Conservation (phyloP, 768 basidiomycete genomes). For the Cyathus striatus region DNA sequence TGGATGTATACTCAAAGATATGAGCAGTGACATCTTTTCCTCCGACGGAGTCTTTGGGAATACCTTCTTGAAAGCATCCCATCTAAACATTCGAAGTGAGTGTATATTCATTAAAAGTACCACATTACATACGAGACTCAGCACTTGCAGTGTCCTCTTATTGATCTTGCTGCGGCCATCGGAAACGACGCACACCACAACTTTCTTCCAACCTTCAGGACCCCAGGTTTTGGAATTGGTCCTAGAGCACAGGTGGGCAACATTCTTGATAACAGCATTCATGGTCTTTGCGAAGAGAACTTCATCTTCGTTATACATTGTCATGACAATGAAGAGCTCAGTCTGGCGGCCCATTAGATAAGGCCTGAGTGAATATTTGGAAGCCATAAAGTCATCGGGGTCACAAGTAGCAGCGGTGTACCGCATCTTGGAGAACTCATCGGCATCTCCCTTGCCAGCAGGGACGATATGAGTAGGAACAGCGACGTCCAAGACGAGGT, state of each 20-base stretch:
- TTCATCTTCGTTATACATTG: constrained; percentile 95
- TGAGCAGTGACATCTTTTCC: constrained; percentile 92
- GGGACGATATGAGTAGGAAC: constrained; percentile 79
- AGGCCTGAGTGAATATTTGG: constrained; percentile 72
- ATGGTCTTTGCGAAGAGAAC: constrained; percentile 74
- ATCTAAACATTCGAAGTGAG: constrained; percentile 38
- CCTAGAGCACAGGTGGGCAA: constrained; percentile 1
- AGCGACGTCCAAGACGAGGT: constrained; percentile 78
- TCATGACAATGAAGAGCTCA: constrained; percentile 94
- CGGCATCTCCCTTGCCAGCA: constrained; percentile 50
- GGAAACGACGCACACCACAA: constrained; percentile 84
- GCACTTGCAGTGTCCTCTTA: constrained; percentile 86
- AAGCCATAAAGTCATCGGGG: constrained; percentile 81
- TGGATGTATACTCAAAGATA: constrained; percentile 89
- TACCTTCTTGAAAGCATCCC: constrained; percentile 86
- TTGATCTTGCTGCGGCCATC: constrained; percentile 86
- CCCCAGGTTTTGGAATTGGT: constrained; percentile 78
- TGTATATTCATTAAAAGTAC: not conserved
- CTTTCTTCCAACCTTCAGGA: constrained; percentile 86
- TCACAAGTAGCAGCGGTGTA: constrained; percentile 90
- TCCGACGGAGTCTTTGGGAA: constrained; percentile 82
- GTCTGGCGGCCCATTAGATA: constrained; percentile 78
- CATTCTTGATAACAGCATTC: constrained; percentile 58
- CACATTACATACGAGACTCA: constrained; percentile 56
- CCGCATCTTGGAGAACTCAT: constrained; percentile 80